These are phyloP conservation scores for Hypomyces perniciosus DNA, from an alignment of 2,329 filamentous ascomycete genomes.

Conservation along the genomic window DNA sequence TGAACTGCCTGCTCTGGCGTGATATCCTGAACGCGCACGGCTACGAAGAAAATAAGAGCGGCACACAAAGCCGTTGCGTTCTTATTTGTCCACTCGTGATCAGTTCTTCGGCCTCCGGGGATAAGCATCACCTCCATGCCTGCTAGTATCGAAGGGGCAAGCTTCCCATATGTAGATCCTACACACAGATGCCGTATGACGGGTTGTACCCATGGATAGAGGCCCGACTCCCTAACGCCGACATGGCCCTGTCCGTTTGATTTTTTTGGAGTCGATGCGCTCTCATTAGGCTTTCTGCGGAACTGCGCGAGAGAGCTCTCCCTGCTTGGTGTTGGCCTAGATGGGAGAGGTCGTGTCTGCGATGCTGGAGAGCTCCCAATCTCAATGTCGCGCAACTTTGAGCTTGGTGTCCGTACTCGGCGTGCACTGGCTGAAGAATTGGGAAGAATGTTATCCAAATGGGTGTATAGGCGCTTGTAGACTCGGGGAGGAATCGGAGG, in stretches of 20 bases:
- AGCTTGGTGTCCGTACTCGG: conserved; percentile 28
- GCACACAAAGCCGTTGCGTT: conserved; percentile 52
- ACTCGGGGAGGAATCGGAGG: conserved; percentile 73
- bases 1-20: conserved; percentile 34
- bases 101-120: conserved; percentile 36
- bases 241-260: conserved; percentile 29
- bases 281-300: conserved; percentile 29
- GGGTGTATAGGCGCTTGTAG: conserved; percentile 78
- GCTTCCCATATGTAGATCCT: conserved; percentile 51
- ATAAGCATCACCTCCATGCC: conserved; percentile 57
- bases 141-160: conserved; percentile 68
- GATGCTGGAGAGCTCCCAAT: conserved; percentile 21
- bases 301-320: conserved; percentile 38
- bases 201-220: conserved; percentile 64
- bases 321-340: conserved; percentile 42
- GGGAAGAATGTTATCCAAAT: conserved; percentile 68
- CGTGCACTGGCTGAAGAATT: conserved; percentile 30
- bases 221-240: conserved; percentile 26
- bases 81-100: conserved; percentile 43
- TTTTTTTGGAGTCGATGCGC: conserved; percentile 35
- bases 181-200: conserved; percentile 59
- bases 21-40: conserved; percentile 41
- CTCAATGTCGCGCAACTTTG: conserved; percentile 22
- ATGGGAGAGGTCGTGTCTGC: conserved; percentile 29
- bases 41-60: conserved; percentile 55